Evolutionary conservation across 164 flowering plant species (phyloP).

Genomic region (Stephania cephalantha): DNA sequence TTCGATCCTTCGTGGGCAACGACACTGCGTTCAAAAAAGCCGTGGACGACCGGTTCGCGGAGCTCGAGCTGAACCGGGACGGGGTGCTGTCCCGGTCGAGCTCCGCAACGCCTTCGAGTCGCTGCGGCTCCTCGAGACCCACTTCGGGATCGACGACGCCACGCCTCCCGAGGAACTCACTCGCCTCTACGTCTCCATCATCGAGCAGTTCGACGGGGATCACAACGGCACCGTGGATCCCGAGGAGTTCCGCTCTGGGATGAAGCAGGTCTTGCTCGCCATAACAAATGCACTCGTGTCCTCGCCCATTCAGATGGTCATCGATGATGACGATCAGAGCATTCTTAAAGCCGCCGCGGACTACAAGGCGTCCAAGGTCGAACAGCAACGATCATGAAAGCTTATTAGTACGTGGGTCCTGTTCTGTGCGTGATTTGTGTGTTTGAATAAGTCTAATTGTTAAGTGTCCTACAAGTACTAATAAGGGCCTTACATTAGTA

Average conservation of each 20-base stretch:
- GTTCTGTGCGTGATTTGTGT: no score
- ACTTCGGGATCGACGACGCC: constrained; percentile 60
- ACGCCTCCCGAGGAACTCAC: constrained; percentile 66
- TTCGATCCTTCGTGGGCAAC: constrained; percentile 50
- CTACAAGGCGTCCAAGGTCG: constrained; percentile 39
- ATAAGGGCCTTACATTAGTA: no score
- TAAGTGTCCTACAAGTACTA: no score
- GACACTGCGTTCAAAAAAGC: constrained; percentile 50
- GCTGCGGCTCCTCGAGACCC: constrained; percentile 60
- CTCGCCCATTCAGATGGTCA: constrained; percentile 69
- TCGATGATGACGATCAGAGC: constrained; percentile 53
- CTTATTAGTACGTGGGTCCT: no score
- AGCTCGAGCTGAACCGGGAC: constrained; percentile 65
- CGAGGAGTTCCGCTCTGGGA: constrained; percentile 62
- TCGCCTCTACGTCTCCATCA: constrained; percentile 65
- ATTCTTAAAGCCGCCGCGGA: constrained; percentile 71
- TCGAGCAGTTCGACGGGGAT: constrained; percentile 67
- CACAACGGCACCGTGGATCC: constrained; percentile 59
- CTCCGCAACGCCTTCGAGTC: constrained; percentile 69
- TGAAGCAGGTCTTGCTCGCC: constrained; percentile 76
- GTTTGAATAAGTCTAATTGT: no score
- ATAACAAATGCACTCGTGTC: constrained; percentile 80
- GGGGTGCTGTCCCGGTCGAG: constrained; percentile 73
- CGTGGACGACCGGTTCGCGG: constrained; percentile 43
- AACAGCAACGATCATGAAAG: not conserved